These are phyloP conservation scores for Taiozyma onychis DNA, from an alignment of 1,139 yeast species.

Conservation along the genomic window DNA sequence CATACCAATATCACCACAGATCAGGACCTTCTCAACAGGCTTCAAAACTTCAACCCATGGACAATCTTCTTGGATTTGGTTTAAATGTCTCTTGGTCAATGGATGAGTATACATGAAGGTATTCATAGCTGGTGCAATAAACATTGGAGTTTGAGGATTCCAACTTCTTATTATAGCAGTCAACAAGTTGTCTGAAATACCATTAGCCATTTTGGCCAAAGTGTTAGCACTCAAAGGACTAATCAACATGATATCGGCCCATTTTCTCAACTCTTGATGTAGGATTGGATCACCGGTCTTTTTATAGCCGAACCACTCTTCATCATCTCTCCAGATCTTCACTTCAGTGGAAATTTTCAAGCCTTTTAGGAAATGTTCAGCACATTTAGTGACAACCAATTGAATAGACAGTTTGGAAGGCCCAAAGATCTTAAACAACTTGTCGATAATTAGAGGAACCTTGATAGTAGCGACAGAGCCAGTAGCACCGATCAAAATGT, in stretches of 20 bases:
- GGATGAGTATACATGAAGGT: conserved; percentile 96
- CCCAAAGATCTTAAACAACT: conserved; percentile 71
- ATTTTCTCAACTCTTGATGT: conserved; percentile 83
- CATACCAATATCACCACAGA: conserved; percentile 94
- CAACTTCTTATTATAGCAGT: conserved; percentile 86
- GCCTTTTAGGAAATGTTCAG: conserved; percentile 78
- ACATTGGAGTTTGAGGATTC: conserved; percentile 83
- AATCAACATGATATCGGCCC: conserved; percentile 91
- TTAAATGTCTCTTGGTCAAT: conserved; percentile 77
- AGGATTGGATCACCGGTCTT: conserved; percentile 57
- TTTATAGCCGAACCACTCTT: conserved; percentile 73
- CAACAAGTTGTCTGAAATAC: conserved; percentile 82
- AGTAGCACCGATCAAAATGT: conserved; percentile 84
- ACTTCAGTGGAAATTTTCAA: conserved; percentile 76
- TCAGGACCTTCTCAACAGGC: conserved; percentile 90
- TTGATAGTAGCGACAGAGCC: conserved; percentile 97
- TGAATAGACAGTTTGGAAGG: conserved; percentile 72
- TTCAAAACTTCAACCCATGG: conserved; percentile 75
- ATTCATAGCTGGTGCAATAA: conserved; percentile 97
- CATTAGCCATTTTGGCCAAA: conserved; percentile 83
- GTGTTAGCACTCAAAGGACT: conserved; percentile 96
- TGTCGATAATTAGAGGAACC: conserved; percentile 80
- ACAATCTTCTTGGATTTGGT: conserved; percentile 52
- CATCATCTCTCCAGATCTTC: conserved; percentile 89
- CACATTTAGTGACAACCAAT: conserved; percentile 75